A percentile compares a stretch with the other conserved stretches of the same genome.
These are phyloP conservation scores for Alloteropsis angusta DNA, from an alignment of 202 grass and related monocot genomes.

Conservation along the genomic window DNA sequence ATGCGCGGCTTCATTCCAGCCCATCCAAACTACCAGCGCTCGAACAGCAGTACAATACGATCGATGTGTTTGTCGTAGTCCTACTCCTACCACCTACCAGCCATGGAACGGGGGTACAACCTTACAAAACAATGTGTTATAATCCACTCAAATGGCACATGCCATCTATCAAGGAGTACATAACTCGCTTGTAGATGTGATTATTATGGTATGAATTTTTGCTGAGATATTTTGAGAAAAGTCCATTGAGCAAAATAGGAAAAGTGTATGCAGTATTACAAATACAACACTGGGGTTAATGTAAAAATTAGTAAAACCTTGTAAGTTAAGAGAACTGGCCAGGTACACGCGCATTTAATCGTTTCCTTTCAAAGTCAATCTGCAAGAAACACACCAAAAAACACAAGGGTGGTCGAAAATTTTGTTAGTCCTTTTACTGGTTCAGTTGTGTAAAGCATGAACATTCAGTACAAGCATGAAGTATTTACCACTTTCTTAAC, in stretches of 20 bases:
- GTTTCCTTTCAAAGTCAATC: slow-evolving; percentile 96
- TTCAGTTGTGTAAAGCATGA: background rate
- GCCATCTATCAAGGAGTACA: background rate
- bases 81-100: background rate
- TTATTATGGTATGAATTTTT: background rate
- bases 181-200: background rate
- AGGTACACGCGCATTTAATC: slow-evolving; percentile 56
- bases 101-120: background rate
- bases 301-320: background rate
- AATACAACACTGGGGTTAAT: slow-evolving; percentile 1
- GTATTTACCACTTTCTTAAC: slow-evolving; percentile 97
- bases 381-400: slow-evolving; percentile 22
- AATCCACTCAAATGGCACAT: background rate
- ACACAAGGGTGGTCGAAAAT: background rate
- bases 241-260: background rate
- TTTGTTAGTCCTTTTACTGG: background rate
- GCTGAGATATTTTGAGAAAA: background rate
- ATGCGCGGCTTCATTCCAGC: too few species aligned
- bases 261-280: background rate
- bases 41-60: too few species aligned
- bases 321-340: slow-evolving; percentile 46
- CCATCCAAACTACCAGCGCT: too few species aligned
- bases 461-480: background rate
- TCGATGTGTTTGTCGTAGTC: too few species aligned
- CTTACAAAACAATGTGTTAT: background rate